Base-by-base conservation (phyloP, 2,329 filamentous ascomycete species). In the Diaporthe aspalathi region DNA sequence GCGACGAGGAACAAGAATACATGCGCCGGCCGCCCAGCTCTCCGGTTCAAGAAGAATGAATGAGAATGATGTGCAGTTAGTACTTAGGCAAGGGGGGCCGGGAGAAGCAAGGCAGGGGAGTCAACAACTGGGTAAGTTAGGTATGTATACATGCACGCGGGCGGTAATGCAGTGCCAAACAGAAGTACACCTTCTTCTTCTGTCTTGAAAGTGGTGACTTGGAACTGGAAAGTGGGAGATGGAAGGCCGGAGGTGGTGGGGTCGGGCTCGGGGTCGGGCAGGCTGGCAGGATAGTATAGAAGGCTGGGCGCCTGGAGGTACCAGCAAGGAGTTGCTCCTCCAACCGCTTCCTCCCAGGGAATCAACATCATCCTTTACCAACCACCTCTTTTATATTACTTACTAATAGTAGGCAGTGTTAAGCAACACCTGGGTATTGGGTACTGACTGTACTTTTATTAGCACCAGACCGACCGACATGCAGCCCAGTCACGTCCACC, bases 301-400 rank as follows among this genome's bases (percentile, higher is more conserved):
- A n/a, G 43, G 17, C 32, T 49, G 20, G 11, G 60, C 27, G 49
- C 60, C 60, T 63, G 43, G 27, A 24, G 12, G 17, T 35, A 16
- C 60, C 35, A 43, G 53, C 32, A 35, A 35, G 29, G 57, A 65
- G 60, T 65, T 65, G 60, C 60, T 65, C 45, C 60, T 65, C 60
- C 60, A 65, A 65, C 60, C 45, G 29, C 60, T n/a, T 63, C 60
- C 60, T 63, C 35, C 60, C 60, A 65, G 14, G 60, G 29, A 65
- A 65, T 50, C 45, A 65, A 65, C 60, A 65, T 65, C 60, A 65
- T 65, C 60, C 60, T 50, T 38, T 32, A 65, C 60, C 60, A 65
- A 65, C 60, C 60, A 65, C 60, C 60, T 9, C 60, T 65, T 65
- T 65, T 65, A 65, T 45, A n/a, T n/a, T n/a, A n/a, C n/a, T n/a